Evolutionary conservation across 805 yeast species (phyloP).

Genomic region (Lipomyces anomalus): DNA sequence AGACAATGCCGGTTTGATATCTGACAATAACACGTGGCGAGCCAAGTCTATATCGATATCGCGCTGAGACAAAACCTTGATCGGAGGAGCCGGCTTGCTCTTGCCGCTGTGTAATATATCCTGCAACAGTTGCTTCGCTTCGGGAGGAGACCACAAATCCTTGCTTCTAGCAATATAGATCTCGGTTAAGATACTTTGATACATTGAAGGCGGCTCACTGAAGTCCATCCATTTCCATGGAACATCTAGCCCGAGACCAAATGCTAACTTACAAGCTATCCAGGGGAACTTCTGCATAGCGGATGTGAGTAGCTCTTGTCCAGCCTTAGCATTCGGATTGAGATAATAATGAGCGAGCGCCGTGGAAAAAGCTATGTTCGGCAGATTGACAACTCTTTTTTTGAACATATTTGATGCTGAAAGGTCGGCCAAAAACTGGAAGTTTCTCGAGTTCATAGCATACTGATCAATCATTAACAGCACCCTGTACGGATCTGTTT

Average conservation of each 20-base stretch:
- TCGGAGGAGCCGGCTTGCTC: slow-evolving; percentile 10
- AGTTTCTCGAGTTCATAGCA: slow-evolving; percentile 60
- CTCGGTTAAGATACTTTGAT: slow-evolving; percentile 21
- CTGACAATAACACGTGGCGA: slow-evolving; percentile 27
- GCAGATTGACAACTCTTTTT: slow-evolving; percentile 63
- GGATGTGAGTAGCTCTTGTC: slow-evolving; percentile 44
- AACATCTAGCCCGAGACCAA: slow-evolving; percentile 35
- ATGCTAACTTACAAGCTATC: slow-evolving; percentile 48
- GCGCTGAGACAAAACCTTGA: slow-evolving; percentile 2
- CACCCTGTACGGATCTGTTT: slow-evolving; percentile 79
- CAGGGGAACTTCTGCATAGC: slow-evolving; percentile 53
- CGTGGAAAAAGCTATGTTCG: slow-evolving; percentile 62
- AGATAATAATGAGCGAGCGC: slow-evolving; percentile 51
- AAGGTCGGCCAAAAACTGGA: slow-evolving; percentile 54
- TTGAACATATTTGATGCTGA: slow-evolving; percentile 51
- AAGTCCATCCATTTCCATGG: slow-evolving; percentile 13
- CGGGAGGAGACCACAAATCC: slow-evolving; percentile 24
- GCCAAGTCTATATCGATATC: slow-evolving; percentile 22
- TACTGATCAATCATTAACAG: slow-evolving; percentile 78
- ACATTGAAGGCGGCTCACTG: slow-evolving; percentile 16
- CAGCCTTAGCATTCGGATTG: slow-evolving; percentile 43
- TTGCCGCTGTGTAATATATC: slow-evolving; percentile 3
- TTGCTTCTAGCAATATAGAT: slow-evolving; percentile 25
- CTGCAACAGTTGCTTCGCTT: slow-evolving; percentile 15
- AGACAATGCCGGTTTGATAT: slow-evolving; percentile 23